Conservation (phyloP, 441 rosid species). For the Euphorbia celastroides region DNA sequence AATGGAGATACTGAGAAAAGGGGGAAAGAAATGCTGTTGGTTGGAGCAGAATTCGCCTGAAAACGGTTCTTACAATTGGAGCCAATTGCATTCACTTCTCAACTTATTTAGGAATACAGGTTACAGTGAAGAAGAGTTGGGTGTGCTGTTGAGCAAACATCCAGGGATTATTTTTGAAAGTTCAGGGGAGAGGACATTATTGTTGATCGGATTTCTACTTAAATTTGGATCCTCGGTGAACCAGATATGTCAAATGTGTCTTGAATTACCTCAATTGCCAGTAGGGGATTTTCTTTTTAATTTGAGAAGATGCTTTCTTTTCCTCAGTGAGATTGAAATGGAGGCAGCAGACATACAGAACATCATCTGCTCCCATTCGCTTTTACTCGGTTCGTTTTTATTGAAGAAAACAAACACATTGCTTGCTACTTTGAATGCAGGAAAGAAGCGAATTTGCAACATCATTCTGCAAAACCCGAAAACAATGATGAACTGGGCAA, state of each 20-base stretch:
- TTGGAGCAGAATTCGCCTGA: conserved; percentile 40
- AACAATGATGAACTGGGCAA: conserved; percentile 57
- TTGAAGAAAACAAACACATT: conserved; percentile 60
- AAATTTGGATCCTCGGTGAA: conserved; percentile 52
- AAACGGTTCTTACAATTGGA: conserved; percentile 44
- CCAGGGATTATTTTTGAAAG: conserved; percentile 54
- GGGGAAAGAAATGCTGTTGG: conserved; percentile 42
- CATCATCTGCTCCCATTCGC: conserved; percentile 37
- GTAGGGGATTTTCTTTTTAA: conserved; percentile 48
- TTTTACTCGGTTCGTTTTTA: conserved; percentile 41
- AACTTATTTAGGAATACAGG: conserved; percentile 31
- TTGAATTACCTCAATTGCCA: conserved; percentile 36
- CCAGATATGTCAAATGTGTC: conserved; percentile 42
- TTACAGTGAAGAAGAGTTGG: conserved; percentile 29
- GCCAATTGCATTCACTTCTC: conserved; percentile 37
- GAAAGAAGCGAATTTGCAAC: conserved; percentile 52
- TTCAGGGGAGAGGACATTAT: conserved; percentile 44
- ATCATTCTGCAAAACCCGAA: conserved; percentile 57
- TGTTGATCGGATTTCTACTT: conserved; percentile 42
- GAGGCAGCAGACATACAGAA: conserved; percentile 40
- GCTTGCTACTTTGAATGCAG: conserved; percentile 41
- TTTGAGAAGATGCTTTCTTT: conserved; percentile 45
- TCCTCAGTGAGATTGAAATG: conserved; percentile 68
- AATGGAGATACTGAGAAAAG: conserved; percentile 37
- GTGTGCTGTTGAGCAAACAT: conserved; percentile 32